phyloP scores from a whole-genome alignment of 805 yeast genomes.

The Saccharomycopsis schoenii region DNA sequence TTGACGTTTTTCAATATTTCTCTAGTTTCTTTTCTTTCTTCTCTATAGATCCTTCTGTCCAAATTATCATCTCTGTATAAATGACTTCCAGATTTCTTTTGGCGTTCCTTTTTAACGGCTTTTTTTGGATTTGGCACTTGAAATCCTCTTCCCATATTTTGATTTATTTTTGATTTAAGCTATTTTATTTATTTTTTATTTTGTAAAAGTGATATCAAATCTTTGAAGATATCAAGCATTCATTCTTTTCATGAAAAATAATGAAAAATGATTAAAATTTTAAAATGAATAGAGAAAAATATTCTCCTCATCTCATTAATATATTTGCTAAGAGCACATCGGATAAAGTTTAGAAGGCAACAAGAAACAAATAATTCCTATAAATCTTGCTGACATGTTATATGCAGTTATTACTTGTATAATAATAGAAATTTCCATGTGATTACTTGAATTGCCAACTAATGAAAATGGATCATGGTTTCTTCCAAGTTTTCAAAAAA shows the following conservation, averaged over 20 bases:
- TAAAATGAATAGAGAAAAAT: background rate
- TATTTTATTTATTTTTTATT: background rate
- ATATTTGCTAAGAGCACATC: background rate
- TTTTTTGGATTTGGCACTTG: slow-evolving; percentile 17
- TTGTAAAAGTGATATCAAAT: background rate
- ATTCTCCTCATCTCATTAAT: background rate
- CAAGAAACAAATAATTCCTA: too few species aligned
- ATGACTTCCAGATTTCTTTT: slow-evolving; percentile 13
- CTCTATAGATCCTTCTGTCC: slow-evolving; percentile 40
- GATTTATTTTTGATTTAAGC: background rate
- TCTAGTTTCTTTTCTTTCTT: slow-evolving; percentile 35
- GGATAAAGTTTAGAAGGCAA: too few species aligned
- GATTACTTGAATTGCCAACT: background rate
- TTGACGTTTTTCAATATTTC: slow-evolving; percentile 36
- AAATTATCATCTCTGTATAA: slow-evolving; percentile 9
- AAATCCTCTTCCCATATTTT: slow-evolving; percentile 16
- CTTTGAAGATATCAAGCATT: too few species aligned
- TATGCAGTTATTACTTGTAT: too few species aligned
- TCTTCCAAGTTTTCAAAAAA: background rate
- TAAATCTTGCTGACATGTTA: too few species aligned
- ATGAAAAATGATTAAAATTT: too few species aligned
- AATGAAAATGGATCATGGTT: background rate
- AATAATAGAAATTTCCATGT: too few species aligned
- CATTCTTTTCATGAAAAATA: too few species aligned
- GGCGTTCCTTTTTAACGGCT: background rate